Evolutionary conservation across 768 basidiomycete genomes (phyloP), one percentile per base, ranked within the genome.

Genomic region (Favolaschia claudopus): DNA sequence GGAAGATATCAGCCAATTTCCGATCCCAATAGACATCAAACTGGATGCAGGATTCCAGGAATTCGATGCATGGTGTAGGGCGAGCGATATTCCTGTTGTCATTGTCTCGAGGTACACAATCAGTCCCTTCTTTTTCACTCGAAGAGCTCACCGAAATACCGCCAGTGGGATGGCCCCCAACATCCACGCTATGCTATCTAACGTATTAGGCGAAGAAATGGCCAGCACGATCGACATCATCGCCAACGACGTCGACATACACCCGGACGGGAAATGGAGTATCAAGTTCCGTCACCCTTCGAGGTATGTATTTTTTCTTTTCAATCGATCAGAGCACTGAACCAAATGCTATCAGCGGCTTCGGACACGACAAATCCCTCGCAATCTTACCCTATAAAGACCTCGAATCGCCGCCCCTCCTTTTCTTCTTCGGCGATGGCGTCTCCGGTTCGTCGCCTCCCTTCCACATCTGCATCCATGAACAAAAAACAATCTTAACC

Each of bases 361-460:
- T 85, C 67, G 97, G 97, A 0, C 97, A 99, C 71, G 97, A 99
- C 76, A 99, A 99, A 77, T 94, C 92, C 7, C 90, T 89, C 66
- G 94, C 96, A 3, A 98, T 99, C 66, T 77, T 96, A 29, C 96
- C 93, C 0, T 99, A 98, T 76, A 81, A 88, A n/a, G 76, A 80
- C 37, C 81, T 96, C 38, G 65, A 78, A 7, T 71, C 85, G 43
- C 86, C 88, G 6, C 96, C 97, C 3, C 88, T 84, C 2, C 79
- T 96, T 10, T 96, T 99, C 77, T 99, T 97, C 85, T 96, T 97
- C 63, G 97, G 97, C 0, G 97, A 99, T 71, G 97, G 97, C 31
- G 97, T 97, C 46, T 95, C 93, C 54, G 95, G 94, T 92, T 57
- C 37, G 84, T 76, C 27, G 55, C 10, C 24, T n/a, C 40, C 14